Percentiles rank a stretch among this genome's conserved stretches.
Conservation (phyloP, 73 alveolate genomes). For the Paramecium primaurelia region DNA sequence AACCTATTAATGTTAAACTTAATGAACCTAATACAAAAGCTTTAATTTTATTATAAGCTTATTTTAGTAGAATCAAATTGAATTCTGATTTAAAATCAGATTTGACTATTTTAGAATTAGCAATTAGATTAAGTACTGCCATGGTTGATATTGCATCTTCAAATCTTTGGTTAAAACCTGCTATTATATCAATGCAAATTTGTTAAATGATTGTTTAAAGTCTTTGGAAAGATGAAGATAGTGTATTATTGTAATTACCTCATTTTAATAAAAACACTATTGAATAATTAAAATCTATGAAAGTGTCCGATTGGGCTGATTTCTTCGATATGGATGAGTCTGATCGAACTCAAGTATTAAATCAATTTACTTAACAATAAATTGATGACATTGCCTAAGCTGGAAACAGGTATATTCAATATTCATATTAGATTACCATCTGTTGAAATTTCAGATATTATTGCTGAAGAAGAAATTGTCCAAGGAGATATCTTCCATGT, state of each 20-base stretch:
- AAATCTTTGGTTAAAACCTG: constrained; percentile 36
- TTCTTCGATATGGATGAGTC: constrained; percentile 45
- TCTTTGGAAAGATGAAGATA: constrained; percentile 55
- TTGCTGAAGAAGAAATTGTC: neutral
- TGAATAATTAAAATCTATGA: neutral
- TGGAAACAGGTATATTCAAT: constrained; percentile 25
- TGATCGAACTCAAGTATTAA: neutral
- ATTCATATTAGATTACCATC: constrained; percentile 21
- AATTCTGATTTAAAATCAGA: constrained; percentile 47
- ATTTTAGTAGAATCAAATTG: constrained; percentile 42
- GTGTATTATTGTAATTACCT: constrained; percentile 47
- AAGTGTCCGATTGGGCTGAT: constrained; percentile 11
- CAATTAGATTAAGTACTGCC: constrained; percentile 45
- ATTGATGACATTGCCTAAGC: constrained; percentile 53
- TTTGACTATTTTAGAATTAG: constrained; percentile 24
- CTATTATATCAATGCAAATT: constrained; percentile 38
- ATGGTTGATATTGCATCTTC: constrained; percentile 56
- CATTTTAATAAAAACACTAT: constrained; percentile 31
- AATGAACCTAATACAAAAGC: constrained; percentile 62
- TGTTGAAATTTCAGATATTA: constrained; percentile 22
- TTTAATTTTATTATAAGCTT: constrained; percentile 29
- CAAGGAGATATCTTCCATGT: constrained; percentile 50
- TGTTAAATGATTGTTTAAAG: constrained; percentile 56
- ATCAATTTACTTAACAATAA: constrained; percentile 15
- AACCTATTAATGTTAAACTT: neutral